A percentile compares a stretch with the other conserved stretches of the same genome.
These are phyloP conservation scores for Syzygium syzygioides DNA, from an alignment of 441 rosid genomes.

Conservation along the genomic window DNA sequence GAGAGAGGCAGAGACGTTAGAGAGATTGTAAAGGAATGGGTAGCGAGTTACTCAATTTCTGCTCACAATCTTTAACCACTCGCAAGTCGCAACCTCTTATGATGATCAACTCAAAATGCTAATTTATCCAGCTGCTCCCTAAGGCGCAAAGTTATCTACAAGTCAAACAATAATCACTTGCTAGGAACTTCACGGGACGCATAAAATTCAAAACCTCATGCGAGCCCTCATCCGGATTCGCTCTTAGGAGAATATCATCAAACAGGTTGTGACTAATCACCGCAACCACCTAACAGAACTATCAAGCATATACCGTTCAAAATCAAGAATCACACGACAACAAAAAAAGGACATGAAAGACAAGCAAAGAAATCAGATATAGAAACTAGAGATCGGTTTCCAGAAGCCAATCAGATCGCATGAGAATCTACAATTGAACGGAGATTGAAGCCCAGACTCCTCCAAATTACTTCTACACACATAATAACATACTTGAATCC, in stretches of 20 bases:
- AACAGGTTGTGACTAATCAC: not conserved
- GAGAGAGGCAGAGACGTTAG: not conserved
- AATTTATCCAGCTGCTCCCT: not conserved
- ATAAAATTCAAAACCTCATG: not conserved
- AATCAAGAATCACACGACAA: too few species aligned
- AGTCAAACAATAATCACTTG: not conserved
- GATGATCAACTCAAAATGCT: not conserved
- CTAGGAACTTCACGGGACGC: not conserved
- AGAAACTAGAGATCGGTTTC: not conserved
- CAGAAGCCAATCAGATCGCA: not conserved
- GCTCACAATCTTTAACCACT: not conserved
- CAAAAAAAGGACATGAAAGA: too few species aligned
- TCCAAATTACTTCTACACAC: not conserved
- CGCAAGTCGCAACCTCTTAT: not conserved
- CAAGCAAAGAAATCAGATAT: too few species aligned
- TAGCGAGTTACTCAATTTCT: too few species aligned
- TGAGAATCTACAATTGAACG: not conserved
- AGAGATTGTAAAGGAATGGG: not conserved
- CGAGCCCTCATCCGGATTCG: not conserved
- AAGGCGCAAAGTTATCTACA: not conserved
- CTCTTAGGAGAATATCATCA: not conserved
- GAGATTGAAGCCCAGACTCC: too few species aligned
- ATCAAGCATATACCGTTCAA: too few species aligned
- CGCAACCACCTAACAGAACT: too few species aligned
- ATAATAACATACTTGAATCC: not conserved